These are phyloP conservation scores for Mycena haematopus DNA, from an alignment of 768 basidiomycete genomes.

Conservation along the genomic window DNA sequence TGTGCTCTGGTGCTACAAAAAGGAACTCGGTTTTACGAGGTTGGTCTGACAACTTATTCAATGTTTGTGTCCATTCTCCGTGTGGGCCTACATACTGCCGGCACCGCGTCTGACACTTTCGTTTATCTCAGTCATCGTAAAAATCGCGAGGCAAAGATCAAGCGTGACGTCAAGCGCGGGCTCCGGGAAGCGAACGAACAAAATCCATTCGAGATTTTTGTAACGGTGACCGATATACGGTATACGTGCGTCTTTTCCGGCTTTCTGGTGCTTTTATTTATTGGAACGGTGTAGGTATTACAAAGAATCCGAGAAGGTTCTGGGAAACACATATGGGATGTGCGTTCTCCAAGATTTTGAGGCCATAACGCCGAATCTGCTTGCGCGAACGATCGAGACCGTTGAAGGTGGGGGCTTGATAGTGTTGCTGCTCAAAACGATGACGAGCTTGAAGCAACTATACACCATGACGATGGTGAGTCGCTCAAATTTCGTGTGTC, in stretches of 20 bases:
- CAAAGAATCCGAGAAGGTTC: conserved; percentile 95
- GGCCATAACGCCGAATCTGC: conserved; percentile 95
- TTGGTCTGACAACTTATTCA: conserved; percentile 44
- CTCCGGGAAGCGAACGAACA: conserved; percentile 94
- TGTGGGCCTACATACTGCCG: conserved; percentile 21
- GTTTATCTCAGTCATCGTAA: conserved; percentile 77
- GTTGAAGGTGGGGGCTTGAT: conserved; percentile 95
- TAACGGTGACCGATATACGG: conserved; percentile 97
- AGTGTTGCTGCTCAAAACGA: conserved; percentile 90
- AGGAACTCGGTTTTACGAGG: conserved; percentile 96
- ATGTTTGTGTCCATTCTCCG: conserved; percentile 15
- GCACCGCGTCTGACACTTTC: conserved; percentile 1
- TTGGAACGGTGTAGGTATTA: conserved; percentile 69
- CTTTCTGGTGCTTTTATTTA: neutral
- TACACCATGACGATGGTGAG: conserved; percentile 87
- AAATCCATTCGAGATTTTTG: conserved; percentile 97
- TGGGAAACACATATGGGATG: conserved; percentile 98
- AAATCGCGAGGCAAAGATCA: conserved; percentile 96
- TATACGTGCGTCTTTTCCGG: conserved; percentile 73
- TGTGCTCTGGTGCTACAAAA: conserved; percentile 99
- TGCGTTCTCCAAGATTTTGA: conserved; percentile 97
- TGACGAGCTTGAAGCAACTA: conserved; percentile 90
- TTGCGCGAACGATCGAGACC: conserved; percentile 97
- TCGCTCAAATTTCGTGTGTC: conserved; percentile 6
- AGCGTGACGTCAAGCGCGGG: conserved; percentile 93